Evolutionary conservation across 2,329 filamentous ascomycete genomes (phyloP).

Genomic region (Rutstroemia sydowiana): DNA sequence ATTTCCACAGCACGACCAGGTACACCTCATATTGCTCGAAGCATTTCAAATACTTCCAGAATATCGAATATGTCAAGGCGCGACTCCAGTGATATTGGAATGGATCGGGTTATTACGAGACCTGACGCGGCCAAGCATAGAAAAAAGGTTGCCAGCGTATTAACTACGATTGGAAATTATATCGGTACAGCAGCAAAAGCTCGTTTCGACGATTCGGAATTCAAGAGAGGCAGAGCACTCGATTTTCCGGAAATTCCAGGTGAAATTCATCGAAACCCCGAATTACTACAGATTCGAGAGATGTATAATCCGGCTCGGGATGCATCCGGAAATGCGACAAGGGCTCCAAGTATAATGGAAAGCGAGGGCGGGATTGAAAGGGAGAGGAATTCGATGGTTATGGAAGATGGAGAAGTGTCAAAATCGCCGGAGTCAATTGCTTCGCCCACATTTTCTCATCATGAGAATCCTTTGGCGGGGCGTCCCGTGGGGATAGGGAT

Average conservation of each 20-base stretch:
- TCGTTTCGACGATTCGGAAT: slow-evolving; percentile 42
- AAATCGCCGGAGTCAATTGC: neutral
- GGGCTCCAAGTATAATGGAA: slow-evolving; percentile 33
- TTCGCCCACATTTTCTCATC: neutral
- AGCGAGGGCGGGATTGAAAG: neutral
- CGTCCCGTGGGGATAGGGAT: neutral
- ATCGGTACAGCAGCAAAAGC: slow-evolving; percentile 41
- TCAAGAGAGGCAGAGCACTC: slow-evolving; percentile 38
- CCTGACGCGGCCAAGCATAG: slow-evolving; percentile 27
- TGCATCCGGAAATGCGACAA: slow-evolving; percentile 30
- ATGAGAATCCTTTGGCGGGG: neutral
- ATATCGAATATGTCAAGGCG: no score
- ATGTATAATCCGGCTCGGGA: slow-evolving; percentile 34
- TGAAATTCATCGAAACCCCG: slow-evolving; percentile 39
- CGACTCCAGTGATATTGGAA: slow-evolving; percentile 7
- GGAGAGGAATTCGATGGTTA: neutral
- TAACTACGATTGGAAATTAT: slow-evolving; percentile 38
- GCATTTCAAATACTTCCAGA: no score
- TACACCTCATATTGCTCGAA: slow-evolving; percentile 2
- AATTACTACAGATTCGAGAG: slow-evolving; percentile 33
- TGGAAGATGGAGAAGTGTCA: neutral
- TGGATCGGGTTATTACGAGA: slow-evolving; percentile 7
- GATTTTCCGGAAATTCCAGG: slow-evolving; percentile 51
- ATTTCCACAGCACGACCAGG: slow-evolving; percentile 6
- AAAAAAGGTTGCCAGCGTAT: slow-evolving; percentile 35